phyloP scores from a whole-genome alignment of 371 early-diverging fungal species.

The Mortierella sp. region DNA sequence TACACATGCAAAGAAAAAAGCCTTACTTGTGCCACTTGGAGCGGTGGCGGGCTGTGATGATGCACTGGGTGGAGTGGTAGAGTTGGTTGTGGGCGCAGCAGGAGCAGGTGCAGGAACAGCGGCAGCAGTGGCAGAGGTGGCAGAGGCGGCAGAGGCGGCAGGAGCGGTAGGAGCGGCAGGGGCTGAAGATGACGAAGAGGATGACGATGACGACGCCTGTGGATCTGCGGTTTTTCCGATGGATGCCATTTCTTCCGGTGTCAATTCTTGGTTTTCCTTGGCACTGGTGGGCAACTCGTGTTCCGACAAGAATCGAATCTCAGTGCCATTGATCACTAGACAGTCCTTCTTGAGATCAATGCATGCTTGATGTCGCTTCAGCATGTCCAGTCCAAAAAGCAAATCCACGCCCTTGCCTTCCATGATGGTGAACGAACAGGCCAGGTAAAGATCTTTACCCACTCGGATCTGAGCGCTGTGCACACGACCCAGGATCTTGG shows the following conservation, averaged over 20 bases:
- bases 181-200: conserved; percentile 10
- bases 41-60: conserved; percentile 1
- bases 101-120: neutral
- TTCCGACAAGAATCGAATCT: conserved; percentile 89
- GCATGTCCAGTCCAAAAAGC: conserved; percentile 96
- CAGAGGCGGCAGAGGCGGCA: neutral
- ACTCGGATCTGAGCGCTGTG: conserved; percentile 90
- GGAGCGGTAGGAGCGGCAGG: neutral
- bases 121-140: neutral
- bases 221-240: conserved; percentile 48
- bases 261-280: conserved; percentile 29
- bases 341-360: conserved; percentile 90
- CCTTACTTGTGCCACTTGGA: neutral
- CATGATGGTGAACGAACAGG: conserved; percentile 93
- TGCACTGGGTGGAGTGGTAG: conserved; percentile 15
- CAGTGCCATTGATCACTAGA: conserved; percentile 82
- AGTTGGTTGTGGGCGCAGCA: neutral
- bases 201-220: conserved; percentile 48
- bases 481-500: conserved; percentile 94
- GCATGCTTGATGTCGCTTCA: conserved; percentile 85
- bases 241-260: conserved; percentile 33
- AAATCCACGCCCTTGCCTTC: conserved; percentile 93
- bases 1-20: too few species aligned
- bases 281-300: conserved; percentile 81
- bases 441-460: conserved; percentile 73